Percentiles rank a stretch among this genome's conserved stretches.
Evolutionary conservation across 495 filamentous ascomycete genomes (phyloP).

Genomic region (Mycothermus thermophilus): DNA sequence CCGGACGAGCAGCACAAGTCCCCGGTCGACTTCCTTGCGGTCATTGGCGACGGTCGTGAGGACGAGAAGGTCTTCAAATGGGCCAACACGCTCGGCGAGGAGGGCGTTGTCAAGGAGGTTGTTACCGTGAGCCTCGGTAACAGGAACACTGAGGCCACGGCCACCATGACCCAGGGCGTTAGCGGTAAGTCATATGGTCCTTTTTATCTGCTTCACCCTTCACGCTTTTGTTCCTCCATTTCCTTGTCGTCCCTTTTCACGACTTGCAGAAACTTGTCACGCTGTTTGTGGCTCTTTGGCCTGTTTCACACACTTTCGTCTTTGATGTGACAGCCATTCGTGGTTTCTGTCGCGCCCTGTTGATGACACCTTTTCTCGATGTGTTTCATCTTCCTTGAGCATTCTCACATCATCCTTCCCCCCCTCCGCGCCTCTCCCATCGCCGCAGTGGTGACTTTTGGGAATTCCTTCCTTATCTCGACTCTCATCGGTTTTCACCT

Average conservation of each 20-base stretch:
- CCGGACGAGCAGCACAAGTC: constrained; percentile 25
- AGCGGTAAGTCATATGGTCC: constrained; percentile 45
- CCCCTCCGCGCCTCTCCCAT: too few relatives aligned
- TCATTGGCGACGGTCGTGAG: constrained; percentile 76
- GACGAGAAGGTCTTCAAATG: constrained; percentile 88
- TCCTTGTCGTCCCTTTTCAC: too few relatives aligned
- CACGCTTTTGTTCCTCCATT: too few relatives aligned
- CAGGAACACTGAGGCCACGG: constrained; percentile 73
- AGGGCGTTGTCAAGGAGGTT: constrained; percentile 46
- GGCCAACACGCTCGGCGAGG: constrained; percentile 58
- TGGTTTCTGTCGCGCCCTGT: too few relatives aligned
- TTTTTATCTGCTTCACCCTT: not conserved
- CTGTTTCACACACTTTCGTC: too few relatives aligned
- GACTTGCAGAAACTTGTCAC: too few relatives aligned
- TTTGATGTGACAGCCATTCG: too few relatives aligned
- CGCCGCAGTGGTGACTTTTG: too few relatives aligned
- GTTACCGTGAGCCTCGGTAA: constrained; percentile 73
- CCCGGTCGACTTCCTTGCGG: constrained; percentile 69
- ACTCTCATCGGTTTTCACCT: not conserved
- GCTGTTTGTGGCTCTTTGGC: too few relatives aligned
- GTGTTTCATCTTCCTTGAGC: too few relatives aligned
- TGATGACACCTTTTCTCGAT: too few relatives aligned
- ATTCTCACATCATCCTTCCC: too few relatives aligned
- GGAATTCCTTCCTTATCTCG: not conserved
- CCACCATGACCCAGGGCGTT: constrained; percentile 76